Percentiles rank a stretch among this genome's conserved stretches.
Evolutionary conservation across 2,329 filamentous ascomycete species (phyloP).

Genomic region (Ophiostoma piceae): DNA sequence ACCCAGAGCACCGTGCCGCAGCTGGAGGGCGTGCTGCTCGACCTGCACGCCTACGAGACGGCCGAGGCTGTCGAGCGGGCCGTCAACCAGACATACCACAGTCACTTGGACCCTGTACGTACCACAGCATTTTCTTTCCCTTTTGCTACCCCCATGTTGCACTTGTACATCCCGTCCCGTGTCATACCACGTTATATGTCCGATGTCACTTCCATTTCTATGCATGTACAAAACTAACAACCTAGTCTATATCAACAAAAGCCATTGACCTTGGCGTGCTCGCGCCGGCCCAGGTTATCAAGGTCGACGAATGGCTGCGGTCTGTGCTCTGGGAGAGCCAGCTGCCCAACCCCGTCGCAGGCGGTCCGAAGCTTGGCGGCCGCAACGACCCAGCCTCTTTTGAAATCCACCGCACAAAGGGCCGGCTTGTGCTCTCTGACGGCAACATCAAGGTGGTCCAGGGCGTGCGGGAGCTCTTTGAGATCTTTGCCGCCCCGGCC

Average conservation of each 20-base stretch:
- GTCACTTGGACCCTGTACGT: conserved; percentile 75
- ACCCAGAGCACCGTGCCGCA: conserved; percentile 72
- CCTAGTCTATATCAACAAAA: conserved; percentile 77
- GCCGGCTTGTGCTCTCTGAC: conserved; percentile 60
- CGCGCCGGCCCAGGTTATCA: conserved; percentile 49
- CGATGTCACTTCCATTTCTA: not conserved
- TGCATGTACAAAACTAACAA: not conserved
- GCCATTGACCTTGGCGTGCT: conserved; percentile 64
- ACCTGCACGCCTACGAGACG: conserved; percentile 87
- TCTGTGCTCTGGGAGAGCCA: conserved; percentile 76
- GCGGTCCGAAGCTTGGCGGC: not conserved
- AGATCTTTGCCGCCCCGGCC: conserved; percentile 64
- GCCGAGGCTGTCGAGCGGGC: conserved; percentile 67
- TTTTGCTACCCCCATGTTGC: not conserved
- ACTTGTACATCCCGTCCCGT: not conserved
- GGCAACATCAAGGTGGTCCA: conserved; percentile 74
- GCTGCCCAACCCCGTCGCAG: conserved; percentile 42
- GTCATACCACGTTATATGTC: not conserved
- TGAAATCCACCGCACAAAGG: conserved; percentile 86
- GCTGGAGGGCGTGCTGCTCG: conserved; percentile 79
- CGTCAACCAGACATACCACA: conserved; percentile 64
- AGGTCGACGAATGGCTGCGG: conserved; percentile 75
- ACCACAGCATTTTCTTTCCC: no score
- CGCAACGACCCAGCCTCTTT: conserved; percentile 42
- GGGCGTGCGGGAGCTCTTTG: conserved; percentile 89